Evolutionary conservation across 176 grass and related monocot genomes (phyloP).

Genomic region (Coix lacrymajobi): DNA sequence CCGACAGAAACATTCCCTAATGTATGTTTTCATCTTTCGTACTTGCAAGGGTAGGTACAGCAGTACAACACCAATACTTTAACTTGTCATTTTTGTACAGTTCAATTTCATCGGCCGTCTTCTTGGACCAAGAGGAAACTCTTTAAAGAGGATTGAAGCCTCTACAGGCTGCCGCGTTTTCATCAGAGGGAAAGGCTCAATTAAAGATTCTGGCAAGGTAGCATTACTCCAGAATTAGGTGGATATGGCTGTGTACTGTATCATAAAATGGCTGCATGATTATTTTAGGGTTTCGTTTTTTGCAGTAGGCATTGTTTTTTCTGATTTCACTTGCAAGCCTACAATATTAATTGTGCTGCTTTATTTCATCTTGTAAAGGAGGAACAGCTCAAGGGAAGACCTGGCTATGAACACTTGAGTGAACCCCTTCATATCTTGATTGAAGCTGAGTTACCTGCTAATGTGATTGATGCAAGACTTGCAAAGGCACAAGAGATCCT

Average conservation of each 20-base stretch:
- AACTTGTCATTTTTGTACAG: conserved; percentile 36
- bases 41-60: conserved; percentile 12
- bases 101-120: conserved; percentile 99
- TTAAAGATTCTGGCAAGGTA: conserved; percentile 95
- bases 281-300: neutral
- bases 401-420: conserved; percentile 88
- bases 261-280: conserved; percentile 1
- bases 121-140: conserved; percentile 96
- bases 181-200: conserved; percentile 96
- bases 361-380: conserved; percentile 62
- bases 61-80: conserved; percentile 21
- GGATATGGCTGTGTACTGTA: neutral
- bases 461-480: conserved; percentile 77
- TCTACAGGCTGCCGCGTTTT: conserved; percentile 97
- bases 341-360: conserved; percentile 4
- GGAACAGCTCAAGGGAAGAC: conserved; percentile 87
- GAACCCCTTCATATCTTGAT: conserved; percentile 96
- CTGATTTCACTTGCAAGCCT: neutral
- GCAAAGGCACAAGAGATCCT: conserved; percentile 91
- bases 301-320: neutral
- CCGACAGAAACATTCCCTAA: conserved; percentile 77
- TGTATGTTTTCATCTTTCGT: conserved; percentile 34
- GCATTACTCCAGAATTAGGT: neutral
- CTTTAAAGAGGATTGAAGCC: conserved; percentile 90
- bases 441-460: conserved; percentile 90